Conservation (phyloP, 164 flowering plant genomes). For the Buxus sempervirens region DNA sequence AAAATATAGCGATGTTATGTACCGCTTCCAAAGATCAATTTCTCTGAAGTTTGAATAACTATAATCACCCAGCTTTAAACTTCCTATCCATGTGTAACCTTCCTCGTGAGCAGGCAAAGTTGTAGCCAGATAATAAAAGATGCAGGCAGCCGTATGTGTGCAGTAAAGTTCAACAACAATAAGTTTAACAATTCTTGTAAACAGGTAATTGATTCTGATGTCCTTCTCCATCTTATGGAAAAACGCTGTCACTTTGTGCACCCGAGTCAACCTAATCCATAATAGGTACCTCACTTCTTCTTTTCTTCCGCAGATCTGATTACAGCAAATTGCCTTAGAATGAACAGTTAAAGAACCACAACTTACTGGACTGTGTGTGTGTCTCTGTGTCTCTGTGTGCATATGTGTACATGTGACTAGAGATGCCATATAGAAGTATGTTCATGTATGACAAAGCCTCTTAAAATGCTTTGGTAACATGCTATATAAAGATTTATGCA, state of each 20-base stretch:
- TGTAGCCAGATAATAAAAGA: conserved; percentile 77
- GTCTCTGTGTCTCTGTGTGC: not conserved
- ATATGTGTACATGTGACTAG: not conserved
- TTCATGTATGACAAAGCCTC: not conserved
- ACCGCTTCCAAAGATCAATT: conserved; percentile 61
- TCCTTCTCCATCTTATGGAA: conserved; percentile 67
- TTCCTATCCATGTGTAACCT: conserved; percentile 85
- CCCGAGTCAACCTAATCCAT: conserved; percentile 64
- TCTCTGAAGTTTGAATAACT: conserved; percentile 63
- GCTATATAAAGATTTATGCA: too few relatives aligned
- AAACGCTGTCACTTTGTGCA: conserved; percentile 40
- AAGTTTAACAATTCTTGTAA: conserved; percentile 70
- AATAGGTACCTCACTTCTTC: conserved; percentile 65
- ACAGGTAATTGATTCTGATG: conserved; percentile 59
- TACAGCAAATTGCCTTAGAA: conserved; percentile 11
- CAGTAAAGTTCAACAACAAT: conserved; percentile 69
- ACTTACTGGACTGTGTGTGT: not conserved
- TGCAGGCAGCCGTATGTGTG: conserved; percentile 86
- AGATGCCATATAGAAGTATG: not conserved
- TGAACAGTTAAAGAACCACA: not conserved
- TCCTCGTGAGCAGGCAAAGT: conserved; percentile 61
- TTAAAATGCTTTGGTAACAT: not conserved
- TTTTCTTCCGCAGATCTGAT: conserved; percentile 46
- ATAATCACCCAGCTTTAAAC: conserved; percentile 68
- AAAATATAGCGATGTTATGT: conserved; percentile 68